Evolutionary conservation across 2,329 filamentous ascomycete genomes (phyloP), one percentile per base, ranked within the genome.

Genomic region (Cladophialophora chaetospira): DNA sequence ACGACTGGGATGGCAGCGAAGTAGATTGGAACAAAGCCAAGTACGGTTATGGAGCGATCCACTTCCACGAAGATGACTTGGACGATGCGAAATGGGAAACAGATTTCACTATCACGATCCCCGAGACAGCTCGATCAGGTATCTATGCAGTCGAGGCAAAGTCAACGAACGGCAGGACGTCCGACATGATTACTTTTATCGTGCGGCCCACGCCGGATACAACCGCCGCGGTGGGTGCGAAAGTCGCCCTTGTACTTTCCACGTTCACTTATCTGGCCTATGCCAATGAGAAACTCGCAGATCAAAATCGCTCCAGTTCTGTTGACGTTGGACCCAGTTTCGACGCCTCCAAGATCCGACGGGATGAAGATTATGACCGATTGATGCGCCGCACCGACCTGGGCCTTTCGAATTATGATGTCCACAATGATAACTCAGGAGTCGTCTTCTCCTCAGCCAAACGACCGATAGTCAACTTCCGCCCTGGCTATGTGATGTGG

Each of bases 261-360:
- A 74, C 72, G 1, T 72, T 74, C 57, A 74, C 71, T 0, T 74
- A 73, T 33, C 66, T 71, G 3, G 72, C 72, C 1, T 75, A 75
- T 54, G 72, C 72, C 10, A 74, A 75, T 54, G 72, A 74, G 55
- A 67, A 66, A 26, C 70, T 74, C 60, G 70, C 67, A 17, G 72
- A 75, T 33, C 62, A 62, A 36, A 66, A 55, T 13, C 63, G 64
- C 44, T 64, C 64, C 17, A 69, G 57, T 6, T 40, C 45, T 4
- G 53, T 52, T 35, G 53, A 56, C 19, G 45, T 61, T 17, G 58
- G 63, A 17, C 58, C 64, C 9, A 54, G 46, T 17, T 58, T 51
- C 31, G 48, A 51, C 23, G 19, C 48, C 6, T 52, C 50, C 5
- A 15, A 43, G 15, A 57, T 48, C 45, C 38, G 53, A 8, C 53